Evolutionary conservation across 139 green algal species (phyloP).

Genomic region (Ettlia oleoabundans): DNA sequence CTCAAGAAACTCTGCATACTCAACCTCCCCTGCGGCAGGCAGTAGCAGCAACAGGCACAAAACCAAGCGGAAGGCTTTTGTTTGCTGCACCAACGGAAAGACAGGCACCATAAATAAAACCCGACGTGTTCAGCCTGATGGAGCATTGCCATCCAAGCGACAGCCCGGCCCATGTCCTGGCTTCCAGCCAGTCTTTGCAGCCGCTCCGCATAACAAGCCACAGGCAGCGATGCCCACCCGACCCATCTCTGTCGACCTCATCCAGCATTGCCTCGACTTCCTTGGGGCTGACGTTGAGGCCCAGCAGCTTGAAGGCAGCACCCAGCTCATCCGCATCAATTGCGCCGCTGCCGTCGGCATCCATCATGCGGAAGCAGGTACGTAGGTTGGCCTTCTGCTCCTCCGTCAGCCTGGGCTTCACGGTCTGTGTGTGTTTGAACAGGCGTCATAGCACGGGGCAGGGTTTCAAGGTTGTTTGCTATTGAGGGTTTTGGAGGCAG

Average conservation of each 20-base stretch:
- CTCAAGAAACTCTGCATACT: slow-evolving; percentile 72
- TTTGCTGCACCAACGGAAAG: background rate
- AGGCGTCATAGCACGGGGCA: too few species aligned
- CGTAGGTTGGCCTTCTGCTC: slow-evolving; percentile 66
- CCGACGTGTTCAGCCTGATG: too few species aligned
- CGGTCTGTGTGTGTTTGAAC: too few species aligned
- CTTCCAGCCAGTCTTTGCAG: too few species aligned
- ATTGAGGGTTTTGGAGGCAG: too few species aligned
- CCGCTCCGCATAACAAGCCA: too few species aligned
- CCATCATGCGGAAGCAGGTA: slow-evolving; percentile 81
- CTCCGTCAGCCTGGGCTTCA: slow-evolving; percentile 65
- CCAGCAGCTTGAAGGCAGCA: slow-evolving; percentile 65
- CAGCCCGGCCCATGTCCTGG: too few species aligned
- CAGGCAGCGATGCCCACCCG: too few species aligned
- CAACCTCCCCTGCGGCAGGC: slow-evolving; percentile 47
- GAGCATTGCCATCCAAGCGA: too few species aligned
- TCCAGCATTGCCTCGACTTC: slow-evolving; percentile 61
- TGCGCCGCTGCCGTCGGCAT: slow-evolving; percentile 76
- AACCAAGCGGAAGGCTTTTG: too few species aligned
- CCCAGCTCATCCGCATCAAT: slow-evolving; percentile 79
- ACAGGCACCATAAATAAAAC: too few species aligned
- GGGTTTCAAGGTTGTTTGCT: too few species aligned
- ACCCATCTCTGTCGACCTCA: slow-evolving; percentile 73
- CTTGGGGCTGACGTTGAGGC: slow-evolving; percentile 20
- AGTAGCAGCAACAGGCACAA: background rate